phyloP scores from a whole-genome alignment of 208 protist genomes.

The Tritrichomonas foetus region DNA sequence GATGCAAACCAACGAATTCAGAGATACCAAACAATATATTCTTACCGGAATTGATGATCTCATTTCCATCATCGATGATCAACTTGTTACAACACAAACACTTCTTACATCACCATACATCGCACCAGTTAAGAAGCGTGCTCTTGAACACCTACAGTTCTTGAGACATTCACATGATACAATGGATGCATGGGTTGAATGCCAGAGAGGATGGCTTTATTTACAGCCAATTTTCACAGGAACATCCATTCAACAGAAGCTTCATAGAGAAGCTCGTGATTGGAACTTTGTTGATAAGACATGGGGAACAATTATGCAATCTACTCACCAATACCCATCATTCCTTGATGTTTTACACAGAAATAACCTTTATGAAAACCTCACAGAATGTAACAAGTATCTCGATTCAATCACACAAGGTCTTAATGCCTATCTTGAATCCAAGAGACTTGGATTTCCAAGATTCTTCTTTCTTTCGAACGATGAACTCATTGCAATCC shows the following conservation, averaged over 20 bases:
- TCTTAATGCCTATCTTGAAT: slow-evolving; percentile 62
- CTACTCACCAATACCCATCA: neutral
- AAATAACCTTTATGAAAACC: neutral
- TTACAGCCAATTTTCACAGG: slow-evolving; percentile 26
- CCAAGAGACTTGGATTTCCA: slow-evolving; percentile 68
- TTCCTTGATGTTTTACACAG: neutral
- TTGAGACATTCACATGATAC: neutral
- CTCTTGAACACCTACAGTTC: neutral
- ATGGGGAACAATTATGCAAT: neutral
- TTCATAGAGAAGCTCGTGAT: neutral
- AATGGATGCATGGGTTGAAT: slow-evolving; percentile 21
- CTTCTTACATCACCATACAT: slow-evolving; percentile 17
- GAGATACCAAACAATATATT: neutral
- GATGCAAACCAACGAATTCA: neutral
- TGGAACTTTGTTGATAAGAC: neutral
- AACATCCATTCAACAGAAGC: neutral
- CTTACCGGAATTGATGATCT: neutral
- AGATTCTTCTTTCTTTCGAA: slow-evolving; percentile 80
- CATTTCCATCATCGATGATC: slow-evolving; percentile 11
- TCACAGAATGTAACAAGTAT: slow-evolving; percentile 12
- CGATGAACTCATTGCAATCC: slow-evolving; percentile 75
- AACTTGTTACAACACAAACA: slow-evolving; percentile 29
- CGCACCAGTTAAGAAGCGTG: slow-evolving; percentile 1
- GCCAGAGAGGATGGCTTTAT: neutral
- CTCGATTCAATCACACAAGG: slow-evolving; percentile 24